Base-by-base conservation (phyloP, 495 filamentous ascomycete species). In the Aspergillus indologenus region DNA sequence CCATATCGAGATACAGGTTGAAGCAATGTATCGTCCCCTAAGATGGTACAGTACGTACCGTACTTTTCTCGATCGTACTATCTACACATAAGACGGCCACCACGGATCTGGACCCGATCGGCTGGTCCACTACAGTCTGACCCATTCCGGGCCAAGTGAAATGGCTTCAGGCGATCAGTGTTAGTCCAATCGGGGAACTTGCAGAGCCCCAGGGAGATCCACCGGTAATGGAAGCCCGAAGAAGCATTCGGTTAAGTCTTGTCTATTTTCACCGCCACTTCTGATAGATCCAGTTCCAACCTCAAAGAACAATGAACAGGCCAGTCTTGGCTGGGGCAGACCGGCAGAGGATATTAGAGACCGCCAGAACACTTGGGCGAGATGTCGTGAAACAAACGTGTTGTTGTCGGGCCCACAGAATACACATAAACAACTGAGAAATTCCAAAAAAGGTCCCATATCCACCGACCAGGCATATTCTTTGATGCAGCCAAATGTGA, bases 111-210 rank as follows among this genome's bases (percentile, higher is more conserved):
- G 48, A 31, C 23, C 29, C 48, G 23, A 29, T 31, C 24, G 29
- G 48, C 48, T 29, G 23, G 48, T 24, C 48, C 29, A 51, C 12
- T 50, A 29, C 34, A 40, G 34, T 40, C 29, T 51, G 48, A 51
- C 48, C 48, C 48, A 51, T 51, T 23, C 24, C 12, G 23, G 48
- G 14, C 23, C n/a, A 47, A 31, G 29, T 51, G 48, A 14, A 24
- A 51, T 51, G 48, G 48, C 48, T 51, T 51, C 48, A 51, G 48
- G 48, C 48, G 48, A 51, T 51, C 48, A 31, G 23, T 14, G 12
- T 2, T 51, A 51, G 48, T 51, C 48, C 48, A 51, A 51, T 51
- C 48, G 48, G 48, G 48, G 48, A 51, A 51, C 21, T 18, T 51
- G 48, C 48, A 51, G 48, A 21, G 19, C 23, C 48, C 48, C 31